These are phyloP conservation scores for Xylaria multiplex DNA, from an alignment of 2,329 filamentous ascomycete species.

Conservation along the genomic window DNA sequence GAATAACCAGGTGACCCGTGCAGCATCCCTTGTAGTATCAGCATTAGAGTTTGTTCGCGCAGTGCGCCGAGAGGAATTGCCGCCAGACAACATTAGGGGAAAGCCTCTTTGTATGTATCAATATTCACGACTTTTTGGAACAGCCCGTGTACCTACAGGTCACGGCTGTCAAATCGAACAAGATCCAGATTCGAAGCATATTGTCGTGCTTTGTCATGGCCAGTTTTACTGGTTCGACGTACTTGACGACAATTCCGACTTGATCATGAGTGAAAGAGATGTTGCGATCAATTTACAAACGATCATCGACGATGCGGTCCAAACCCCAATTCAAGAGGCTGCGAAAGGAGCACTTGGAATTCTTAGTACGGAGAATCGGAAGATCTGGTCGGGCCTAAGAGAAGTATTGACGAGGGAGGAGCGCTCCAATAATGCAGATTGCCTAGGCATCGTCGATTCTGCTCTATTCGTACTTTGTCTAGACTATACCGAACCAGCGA, in stretches of 20 bases:
- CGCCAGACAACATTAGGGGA: slow-evolving; percentile 85
- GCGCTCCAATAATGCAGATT: slow-evolving; percentile 94
- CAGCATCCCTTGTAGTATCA: slow-evolving; percentile 90
- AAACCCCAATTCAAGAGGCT: slow-evolving; percentile 90
- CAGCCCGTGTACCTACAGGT: slow-evolving; percentile 91
- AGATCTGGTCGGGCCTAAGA: slow-evolving; percentile 91
- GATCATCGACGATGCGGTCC: slow-evolving; percentile 88
- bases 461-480: slow-evolving; percentile 92
- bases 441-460: slow-evolving; percentile 92
- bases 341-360: slow-evolving; percentile 96
- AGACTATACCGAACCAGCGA: slow-evolving; percentile 88
- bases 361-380: slow-evolving; percentile 94
- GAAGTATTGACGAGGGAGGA: slow-evolving; percentile 88
- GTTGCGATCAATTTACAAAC: slow-evolving; percentile 90
- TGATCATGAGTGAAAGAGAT: slow-evolving; percentile 98
- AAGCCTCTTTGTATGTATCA: slow-evolving; percentile 97
- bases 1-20: slow-evolving; percentile 95
- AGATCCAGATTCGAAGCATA: slow-evolving; percentile 89
- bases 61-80: slow-evolving; percentile 90
- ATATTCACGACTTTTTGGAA: slow-evolving; percentile 94
- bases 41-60: slow-evolving; percentile 92
- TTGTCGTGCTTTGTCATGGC: slow-evolving; percentile 91
- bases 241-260: slow-evolving; percentile 89
- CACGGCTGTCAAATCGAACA: slow-evolving; percentile 96
- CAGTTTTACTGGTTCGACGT: slow-evolving; percentile 99